Evolutionary conservation across 805 yeast genomes (phyloP).

Genomic region (Pichia kluyveri): DNA sequence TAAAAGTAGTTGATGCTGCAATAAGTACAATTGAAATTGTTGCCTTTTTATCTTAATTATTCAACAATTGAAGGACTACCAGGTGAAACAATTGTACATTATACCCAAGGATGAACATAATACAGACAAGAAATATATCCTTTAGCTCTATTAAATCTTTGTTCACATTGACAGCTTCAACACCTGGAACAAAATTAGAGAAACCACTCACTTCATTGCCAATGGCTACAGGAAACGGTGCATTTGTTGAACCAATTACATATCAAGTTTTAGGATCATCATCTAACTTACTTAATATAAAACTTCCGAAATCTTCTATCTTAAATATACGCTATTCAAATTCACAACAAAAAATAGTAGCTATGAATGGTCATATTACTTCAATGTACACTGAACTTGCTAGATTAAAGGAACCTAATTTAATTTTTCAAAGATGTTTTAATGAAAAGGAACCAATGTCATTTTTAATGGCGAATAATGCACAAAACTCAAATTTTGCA

Average conservation of each 20-base stretch:
- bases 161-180: conserved; percentile 4
- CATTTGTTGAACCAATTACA: conserved; percentile 34
- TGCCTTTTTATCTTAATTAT: too few species aligned
- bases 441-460: conserved; percentile 24
- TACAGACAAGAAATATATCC: conserved; percentile 1
- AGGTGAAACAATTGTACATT: not conserved
- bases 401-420: conserved; percentile 5
- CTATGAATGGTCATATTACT: conserved; percentile 34
- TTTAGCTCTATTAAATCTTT: conserved; percentile 3
- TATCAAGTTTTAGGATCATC: conserved; percentile 35
- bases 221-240: conserved; percentile 35
- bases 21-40: too few species aligned
- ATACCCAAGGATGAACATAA: not conserved
- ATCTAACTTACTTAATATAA: conserved; percentile 31
- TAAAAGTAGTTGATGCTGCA: too few species aligned
- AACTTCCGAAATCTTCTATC: conserved; percentile 33
- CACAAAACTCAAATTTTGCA: conserved; percentile 27
- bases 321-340: conserved; percentile 29
- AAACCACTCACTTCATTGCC: conserved; percentile 23
- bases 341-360: conserved; percentile 32
- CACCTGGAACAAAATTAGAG: conserved; percentile 6
- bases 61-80: too few species aligned
- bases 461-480: conserved; percentile 27
- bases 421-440: conserved; percentile 28
- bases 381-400: conserved; percentile 24